Evolutionary conservation across 2,329 filamentous ascomycete species (phyloP), one percentile per base, ranked within the genome.

Genomic region (Talaromyces sp.): DNA sequence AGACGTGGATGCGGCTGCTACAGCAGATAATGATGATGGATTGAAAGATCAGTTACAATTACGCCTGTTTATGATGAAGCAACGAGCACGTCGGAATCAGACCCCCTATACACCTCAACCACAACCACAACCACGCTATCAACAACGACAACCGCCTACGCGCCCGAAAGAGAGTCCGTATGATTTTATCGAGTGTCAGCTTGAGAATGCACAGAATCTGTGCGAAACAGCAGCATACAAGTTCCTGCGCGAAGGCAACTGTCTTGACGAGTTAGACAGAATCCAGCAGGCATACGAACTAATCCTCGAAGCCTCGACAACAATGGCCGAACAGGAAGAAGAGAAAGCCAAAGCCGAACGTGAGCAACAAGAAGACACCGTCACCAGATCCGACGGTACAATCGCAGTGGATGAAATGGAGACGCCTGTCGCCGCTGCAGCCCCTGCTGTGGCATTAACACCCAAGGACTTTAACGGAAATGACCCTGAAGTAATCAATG

Each of bases 161-260:
- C 60, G 64, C 9, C 4, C 31, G 16, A 66, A 66, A 39, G 58
- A 50, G 35, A 41, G 62, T 39, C 62, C 65, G 2, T 66, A 33
- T 37, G 62, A 66, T 4, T 66, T 66, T 47, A 57, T 66, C 14
- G 65, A 66, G 33, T 24, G 33, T 4, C 65, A 64, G 22, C 45
- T 66, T 3, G 62, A 64, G 24, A 58, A 33, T 10, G 65, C 62
- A 2, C 65, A 66, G 61, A 63, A 52, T 24, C 41, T 66, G 31
- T 66, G 65, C 45, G 65, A 66, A 57, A 62, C 57, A 4, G 65
- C 61, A 7, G 65, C 65, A 5, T 66, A 58, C 35, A 62, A 62
- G 14, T 64, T 62, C 41, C 41, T 66, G 43, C 65, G 65, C 7
- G 39, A 64, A 22, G 65, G 65, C 6, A 64, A 62, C 16, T 66